Conservation (phyloP, 331 rosid genomes). For the Acacia pycnantha region DNA sequence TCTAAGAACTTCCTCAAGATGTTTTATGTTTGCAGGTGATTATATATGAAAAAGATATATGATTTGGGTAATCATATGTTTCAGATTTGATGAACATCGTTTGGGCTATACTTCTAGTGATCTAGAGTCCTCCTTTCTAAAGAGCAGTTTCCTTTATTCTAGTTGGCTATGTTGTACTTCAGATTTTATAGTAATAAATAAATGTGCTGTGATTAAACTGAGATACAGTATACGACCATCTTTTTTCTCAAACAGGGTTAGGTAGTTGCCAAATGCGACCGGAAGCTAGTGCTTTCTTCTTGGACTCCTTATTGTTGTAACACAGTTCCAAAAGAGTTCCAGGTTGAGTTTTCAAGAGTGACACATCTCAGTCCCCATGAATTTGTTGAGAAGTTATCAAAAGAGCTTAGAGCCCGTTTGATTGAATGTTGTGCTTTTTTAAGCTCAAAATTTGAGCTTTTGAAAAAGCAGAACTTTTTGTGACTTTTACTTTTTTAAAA, state of each 20-base stretch:
- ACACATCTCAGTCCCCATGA: constrained; percentile 74
- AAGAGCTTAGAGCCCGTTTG: constrained; percentile 81
- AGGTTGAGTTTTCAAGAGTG: constrained; percentile 75
- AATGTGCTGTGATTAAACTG: background rate
- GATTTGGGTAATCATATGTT: constrained; percentile 3
- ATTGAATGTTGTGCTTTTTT: no score
- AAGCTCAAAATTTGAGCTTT: no score
- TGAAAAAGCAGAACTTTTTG: no score
- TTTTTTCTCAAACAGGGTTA: constrained; percentile 49
- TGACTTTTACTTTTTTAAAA: no score
- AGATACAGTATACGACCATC: background rate
- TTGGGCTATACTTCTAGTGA: background rate
- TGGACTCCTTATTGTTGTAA: constrained; percentile 75
- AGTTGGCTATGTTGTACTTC: background rate
- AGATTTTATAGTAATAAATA: background rate
- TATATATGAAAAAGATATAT: constrained; percentile 7
- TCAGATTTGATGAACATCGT: background rate
- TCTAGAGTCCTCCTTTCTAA: background rate
- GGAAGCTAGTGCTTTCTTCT: constrained; percentile 75
- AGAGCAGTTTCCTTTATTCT: background rate
- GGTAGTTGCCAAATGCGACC: constrained; percentile 83
- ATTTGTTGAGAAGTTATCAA: constrained; percentile 76
- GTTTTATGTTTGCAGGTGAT: background rate
- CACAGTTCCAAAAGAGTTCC: constrained; percentile 66
- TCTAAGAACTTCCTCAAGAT: background rate